These are phyloP conservation scores for Mortierella sp. DNA, from an alignment of 371 early-diverging fungal genomes.

Conservation along the genomic window DNA sequence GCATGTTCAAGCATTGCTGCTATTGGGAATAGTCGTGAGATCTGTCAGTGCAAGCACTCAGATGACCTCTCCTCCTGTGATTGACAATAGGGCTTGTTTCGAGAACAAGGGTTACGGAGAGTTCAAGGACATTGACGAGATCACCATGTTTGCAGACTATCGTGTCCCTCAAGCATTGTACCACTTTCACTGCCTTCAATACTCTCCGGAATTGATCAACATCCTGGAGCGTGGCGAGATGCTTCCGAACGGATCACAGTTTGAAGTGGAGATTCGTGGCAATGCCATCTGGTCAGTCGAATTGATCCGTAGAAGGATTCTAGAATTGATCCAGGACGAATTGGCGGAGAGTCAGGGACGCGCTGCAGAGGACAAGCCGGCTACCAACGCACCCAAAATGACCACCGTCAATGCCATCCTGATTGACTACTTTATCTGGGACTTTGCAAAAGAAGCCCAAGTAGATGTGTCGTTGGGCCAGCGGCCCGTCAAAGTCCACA, in stretches of 20 bases:
- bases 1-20: not conserved
- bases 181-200: slow-evolving; percentile 76
- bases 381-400: slow-evolving; percentile 15
- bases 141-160: slow-evolving; percentile 97
- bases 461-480: slow-evolving; percentile 57
- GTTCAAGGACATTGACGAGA: slow-evolving; percentile 81
- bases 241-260: slow-evolving; percentile 68
- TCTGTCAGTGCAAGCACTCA: too few relatives aligned
- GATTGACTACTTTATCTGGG: slow-evolving; percentile 92
- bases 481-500: slow-evolving; percentile 79
- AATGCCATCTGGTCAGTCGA: slow-evolving; percentile 90
- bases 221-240: slow-evolving; percentile 58
- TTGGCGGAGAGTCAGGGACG: slow-evolving; percentile 7
- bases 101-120: slow-evolving; percentile 72
- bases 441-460: slow-evolving; percentile 79
- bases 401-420: slow-evolving; percentile 78
- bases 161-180: slow-evolving; percentile 76
- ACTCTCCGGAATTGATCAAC: slow-evolving; percentile 67
- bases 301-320: slow-evolving; percentile 66
- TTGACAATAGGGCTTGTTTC: slow-evolving; percentile 79
- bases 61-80: not conserved
- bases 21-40: too few relatives aligned
- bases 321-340: slow-evolving; percentile 42
- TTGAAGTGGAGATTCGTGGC: slow-evolving; percentile 89
- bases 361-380: slow-evolving; percentile 5